Percentiles rank a stretch among this genome's conserved stretches.
phyloP scores from a whole-genome alignment of 768 basidiomycete species.

The Clathrus columnatus region DNA sequence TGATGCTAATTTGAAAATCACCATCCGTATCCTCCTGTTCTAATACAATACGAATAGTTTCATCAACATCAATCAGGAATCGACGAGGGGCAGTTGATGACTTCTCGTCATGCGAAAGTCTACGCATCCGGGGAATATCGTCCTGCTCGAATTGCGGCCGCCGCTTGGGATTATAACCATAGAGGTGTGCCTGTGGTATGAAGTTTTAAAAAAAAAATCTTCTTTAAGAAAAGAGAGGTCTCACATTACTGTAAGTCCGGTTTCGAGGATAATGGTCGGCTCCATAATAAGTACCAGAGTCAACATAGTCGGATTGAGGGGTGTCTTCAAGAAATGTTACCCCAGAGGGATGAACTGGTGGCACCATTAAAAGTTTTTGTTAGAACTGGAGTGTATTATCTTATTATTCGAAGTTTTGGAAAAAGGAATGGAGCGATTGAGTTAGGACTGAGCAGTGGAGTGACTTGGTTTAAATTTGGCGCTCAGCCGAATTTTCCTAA shows the following conservation, averaged over 20 bases:
- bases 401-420: too few relatives aligned
- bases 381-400: too few relatives aligned
- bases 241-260: constrained; percentile 81
- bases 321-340: constrained; percentile 59
- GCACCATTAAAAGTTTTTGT: too few relatives aligned
- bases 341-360: constrained; percentile 52
- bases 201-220: constrained; percentile 2
- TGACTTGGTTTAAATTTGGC: too few relatives aligned
- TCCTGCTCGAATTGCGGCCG: constrained; percentile 71
- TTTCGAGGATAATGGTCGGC: constrained; percentile 74
- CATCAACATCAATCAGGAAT: constrained; percentile 95
- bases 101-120: constrained; percentile 92
- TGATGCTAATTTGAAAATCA: constrained; percentile 93
- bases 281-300: constrained; percentile 78
- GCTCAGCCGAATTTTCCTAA: too few relatives aligned
- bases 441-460: too few relatives aligned
- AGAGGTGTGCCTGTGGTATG: constrained; percentile 50
- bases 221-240: constrained; percentile 19
- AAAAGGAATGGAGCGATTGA: too few relatives aligned
- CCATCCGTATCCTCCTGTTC: constrained; percentile 98
- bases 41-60: constrained; percentile 91
- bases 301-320: constrained; percentile 35
- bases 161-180: constrained; percentile 63
- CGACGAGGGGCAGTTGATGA: constrained; percentile 65
- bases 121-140: constrained; percentile 59